Evolutionary conservation across 495 filamentous ascomycete genomes (phyloP), one percentile per base, ranked within the genome.

Genomic region (Xylaria intraflava): DNA sequence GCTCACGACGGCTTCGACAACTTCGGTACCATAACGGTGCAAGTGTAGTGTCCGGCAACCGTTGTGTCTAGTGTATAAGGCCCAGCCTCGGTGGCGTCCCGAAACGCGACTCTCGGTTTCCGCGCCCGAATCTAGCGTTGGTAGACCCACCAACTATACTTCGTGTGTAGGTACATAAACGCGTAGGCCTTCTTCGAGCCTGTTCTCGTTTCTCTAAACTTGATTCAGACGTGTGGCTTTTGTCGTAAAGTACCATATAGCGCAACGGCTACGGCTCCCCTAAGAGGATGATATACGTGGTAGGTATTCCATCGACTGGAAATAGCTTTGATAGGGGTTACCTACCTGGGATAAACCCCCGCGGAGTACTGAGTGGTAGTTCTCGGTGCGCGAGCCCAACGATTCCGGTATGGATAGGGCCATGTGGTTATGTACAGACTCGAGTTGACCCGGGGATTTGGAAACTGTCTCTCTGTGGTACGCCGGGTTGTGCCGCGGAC

Each of bases 121-220:
- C 35, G 46, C 19, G 42, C 22, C 19, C 38, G 20, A 16, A 53
- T 57, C 57, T 49, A n/a, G n/a, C n/a, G n/a, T n/a, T n/a, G n/a
- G n/a, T n/a, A 57, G 64, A 62, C 61, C 61, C 64, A 60, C 61
- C 51, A 7, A 46, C 35, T 11, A n/a, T n/a, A n/a, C 31, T 12
- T 35, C 16, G n/a, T n/a, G n/a, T n/a, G n/a, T n/a, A n/a, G n/a
- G n/a, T n/a, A n/a, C n/a, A n/a, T n/a, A n/a, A n/a, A n/a, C n/a
- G n/a, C n/a, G n/a, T 66, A 66, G 64, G 64, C 64, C 56, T 3
- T 66, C 60, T 51, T 60, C 56, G 30, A 60, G 51, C 57, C 53
- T 36, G 31, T 59, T 19, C 61, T 66, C 64, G 64, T 66, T 49
- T 66, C 51, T 53, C 38, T 58, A 64, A 64, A 66, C 64, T 62